These are phyloP conservation scores for Hagleromyces aurorensis DNA, from an alignment of 805 yeast genomes.

Conservation along the genomic window DNA sequence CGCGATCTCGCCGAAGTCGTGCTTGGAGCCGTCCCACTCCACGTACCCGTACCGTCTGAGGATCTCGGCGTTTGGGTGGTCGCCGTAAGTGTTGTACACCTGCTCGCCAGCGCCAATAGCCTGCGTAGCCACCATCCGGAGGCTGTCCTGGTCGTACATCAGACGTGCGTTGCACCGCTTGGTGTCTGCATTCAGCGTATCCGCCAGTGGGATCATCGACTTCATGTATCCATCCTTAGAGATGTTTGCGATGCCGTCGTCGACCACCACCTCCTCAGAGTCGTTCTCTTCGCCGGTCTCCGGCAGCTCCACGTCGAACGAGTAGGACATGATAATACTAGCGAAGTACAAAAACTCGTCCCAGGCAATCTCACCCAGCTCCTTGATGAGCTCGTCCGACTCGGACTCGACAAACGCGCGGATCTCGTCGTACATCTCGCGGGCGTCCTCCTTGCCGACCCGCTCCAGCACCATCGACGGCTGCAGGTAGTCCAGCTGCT, in stretches of 20 bases:
- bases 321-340: slow-evolving; percentile 77
- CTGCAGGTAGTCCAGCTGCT: slow-evolving; percentile 45
- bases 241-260: slow-evolving; percentile 35
- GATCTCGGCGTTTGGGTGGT: slow-evolving; percentile 84
- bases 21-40: slow-evolving; percentile 60
- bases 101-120: slow-evolving; percentile 61
- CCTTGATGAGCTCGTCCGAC: slow-evolving; percentile 18
- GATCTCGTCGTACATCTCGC: slow-evolving; percentile 45
- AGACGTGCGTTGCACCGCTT: slow-evolving; percentile 66
- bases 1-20: slow-evolving; percentile 75
- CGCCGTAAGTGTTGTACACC: slow-evolving; percentile 82
- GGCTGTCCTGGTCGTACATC: slow-evolving; percentile 37
- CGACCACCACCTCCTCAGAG: slow-evolving; percentile 29
- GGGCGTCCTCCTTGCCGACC: slow-evolving; percentile 64
- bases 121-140: slow-evolving; percentile 67
- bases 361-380: slow-evolving; percentile 35
- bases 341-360: slow-evolving; percentile 68
- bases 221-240: slow-evolving; percentile 43
- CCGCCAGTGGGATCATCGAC: slow-evolving; percentile 92
- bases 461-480: slow-evolving; percentile 69
- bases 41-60: slow-evolving; percentile 88
- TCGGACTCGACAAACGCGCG: slow-evolving; percentile 11
- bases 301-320: slow-evolving; percentile 67
- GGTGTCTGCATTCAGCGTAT: slow-evolving; percentile 82
- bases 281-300: slow-evolving; percentile 30